A percentile compares a stretch with the other conserved stretches of the same genome.
Evolutionary conservation across 2,329 filamentous ascomycete species (phyloP).

Genomic region (Trichoderma lentiforme): DNA sequence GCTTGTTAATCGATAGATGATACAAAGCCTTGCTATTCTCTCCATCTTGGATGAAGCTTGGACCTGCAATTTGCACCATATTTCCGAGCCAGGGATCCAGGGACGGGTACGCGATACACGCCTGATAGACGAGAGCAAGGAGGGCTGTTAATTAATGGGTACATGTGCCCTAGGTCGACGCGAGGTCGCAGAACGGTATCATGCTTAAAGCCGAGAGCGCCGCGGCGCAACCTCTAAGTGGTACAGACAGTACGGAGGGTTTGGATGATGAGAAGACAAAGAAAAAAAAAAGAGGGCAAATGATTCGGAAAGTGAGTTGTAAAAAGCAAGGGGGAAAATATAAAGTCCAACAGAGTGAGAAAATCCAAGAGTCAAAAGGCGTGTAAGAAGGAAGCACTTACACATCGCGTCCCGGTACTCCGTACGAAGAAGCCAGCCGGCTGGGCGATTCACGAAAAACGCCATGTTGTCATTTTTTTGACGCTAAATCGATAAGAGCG

Average conservation of each 20-base stretch:
- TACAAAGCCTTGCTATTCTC: background rate
- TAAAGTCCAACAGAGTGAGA: no score
- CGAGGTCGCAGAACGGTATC: conserved; percentile 18
- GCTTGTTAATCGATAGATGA: background rate
- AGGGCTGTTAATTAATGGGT: conserved; percentile 22
- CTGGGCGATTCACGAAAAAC: background rate
- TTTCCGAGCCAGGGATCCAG: conserved; percentile 6
- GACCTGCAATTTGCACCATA: conserved; percentile 11
- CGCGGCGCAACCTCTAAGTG: background rate
- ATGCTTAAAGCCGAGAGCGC: conserved; percentile 17
- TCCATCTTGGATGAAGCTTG: conserved; percentile 6
- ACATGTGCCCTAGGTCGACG: conserved; percentile 5
- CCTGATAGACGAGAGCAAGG: conserved; percentile 16
- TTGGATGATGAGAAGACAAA: background rate
- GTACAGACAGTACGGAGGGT: background rate
- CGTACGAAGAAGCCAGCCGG: background rate
- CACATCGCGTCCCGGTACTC: background rate
- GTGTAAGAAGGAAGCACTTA: background rate
- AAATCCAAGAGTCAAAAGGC: background rate
- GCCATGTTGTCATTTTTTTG: conserved; percentile 5
- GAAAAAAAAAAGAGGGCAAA: background rate
- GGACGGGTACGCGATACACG: conserved; percentile 7
- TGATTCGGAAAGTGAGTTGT: background rate
- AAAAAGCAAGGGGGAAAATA: background rate
- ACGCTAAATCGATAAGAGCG: conserved; percentile 5